These are phyloP conservation scores for Dictyostelium citrinum DNA, from an alignment of 78 protist genomes.

Conservation along the genomic window DNA sequence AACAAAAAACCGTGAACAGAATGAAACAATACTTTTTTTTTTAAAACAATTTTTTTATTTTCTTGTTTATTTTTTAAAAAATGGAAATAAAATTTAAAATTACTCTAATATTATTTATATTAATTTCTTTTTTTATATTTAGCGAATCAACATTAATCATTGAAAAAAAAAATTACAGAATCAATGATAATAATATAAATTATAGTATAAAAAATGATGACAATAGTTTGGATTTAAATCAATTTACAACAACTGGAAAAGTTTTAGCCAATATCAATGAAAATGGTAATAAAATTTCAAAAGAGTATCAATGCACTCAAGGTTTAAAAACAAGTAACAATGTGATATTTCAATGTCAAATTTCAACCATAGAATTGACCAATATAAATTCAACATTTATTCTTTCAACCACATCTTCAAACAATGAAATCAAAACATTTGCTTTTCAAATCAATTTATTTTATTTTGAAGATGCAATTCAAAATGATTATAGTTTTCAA, in stretches of 20 bases:
- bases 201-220: background rate
- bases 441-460: background rate
- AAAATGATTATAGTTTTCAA: background rate
- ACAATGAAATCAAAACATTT: background rate
- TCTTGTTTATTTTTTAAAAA: background rate
- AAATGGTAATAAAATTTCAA: background rate
- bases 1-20: background rate
- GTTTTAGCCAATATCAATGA: background rate
- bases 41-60: background rate
- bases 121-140: background rate
- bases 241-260: background rate
- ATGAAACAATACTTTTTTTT: background rate
- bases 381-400: background rate
- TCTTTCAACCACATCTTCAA: background rate
- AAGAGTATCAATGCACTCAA: background rate
- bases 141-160: background rate
- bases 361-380: background rate
- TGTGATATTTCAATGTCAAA: background rate
- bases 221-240: background rate
- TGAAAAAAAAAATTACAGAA: background rate
- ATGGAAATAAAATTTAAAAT: background rate
- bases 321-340: background rate
- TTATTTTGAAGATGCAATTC: background rate
- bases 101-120: background rate
- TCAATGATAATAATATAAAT: background rate